Evolutionary conservation across 2,329 filamentous ascomycete genomes (phyloP), one percentile per base, ranked within the genome.

Genomic region (Torrubiella hemipterigena): DNA sequence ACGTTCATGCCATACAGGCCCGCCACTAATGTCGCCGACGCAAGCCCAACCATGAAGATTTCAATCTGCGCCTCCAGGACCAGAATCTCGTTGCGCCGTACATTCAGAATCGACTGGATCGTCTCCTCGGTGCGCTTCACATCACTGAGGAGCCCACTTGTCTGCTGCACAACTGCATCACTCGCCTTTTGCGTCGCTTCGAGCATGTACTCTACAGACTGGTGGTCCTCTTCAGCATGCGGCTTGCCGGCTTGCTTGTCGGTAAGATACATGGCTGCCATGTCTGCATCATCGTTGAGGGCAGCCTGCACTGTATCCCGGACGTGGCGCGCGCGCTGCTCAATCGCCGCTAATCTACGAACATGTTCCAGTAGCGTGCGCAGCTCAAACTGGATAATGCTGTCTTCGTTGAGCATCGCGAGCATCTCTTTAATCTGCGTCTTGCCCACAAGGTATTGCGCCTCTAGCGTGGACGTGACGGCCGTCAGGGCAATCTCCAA

Each of bases 41-140:
- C 49, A n/a, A 57, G 38, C 4, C 47, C 49, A 6, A 56, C 36
- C 43, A 55, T 55, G 30, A 47, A 40, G 20, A 56, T 54, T 38
- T 54, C 51, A 17, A 57, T 40, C 37, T 50, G 46, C 7, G 50
- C 49, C 31, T 56, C 52, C 9, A 57, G 43, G 4, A 56, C 43
- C 49, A 57, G 52, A 38, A 57, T 56, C 34, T 56, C 52, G 27
- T 57, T 57, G 5, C 52, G 46, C 20, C 50, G 49, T 25, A 55
- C 51, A 21, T 49, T 46, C 23, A 57, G 33, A 12, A 49, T 43
- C 0, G 50, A 50, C 21, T 50, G 41, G 15, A 55, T 49, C 0
- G 46, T 53, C 12, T 50, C 48, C 27, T 50, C 49, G 7, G 49
- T 55, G 11, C 43, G 47, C 7, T 42, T 42, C 6, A 55, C 46